A percentile compares a stretch with the other conserved stretches of the same genome.
phyloP scores from a whole-genome alignment of 306 rosid species.

The Lathyrus sativus region DNA sequence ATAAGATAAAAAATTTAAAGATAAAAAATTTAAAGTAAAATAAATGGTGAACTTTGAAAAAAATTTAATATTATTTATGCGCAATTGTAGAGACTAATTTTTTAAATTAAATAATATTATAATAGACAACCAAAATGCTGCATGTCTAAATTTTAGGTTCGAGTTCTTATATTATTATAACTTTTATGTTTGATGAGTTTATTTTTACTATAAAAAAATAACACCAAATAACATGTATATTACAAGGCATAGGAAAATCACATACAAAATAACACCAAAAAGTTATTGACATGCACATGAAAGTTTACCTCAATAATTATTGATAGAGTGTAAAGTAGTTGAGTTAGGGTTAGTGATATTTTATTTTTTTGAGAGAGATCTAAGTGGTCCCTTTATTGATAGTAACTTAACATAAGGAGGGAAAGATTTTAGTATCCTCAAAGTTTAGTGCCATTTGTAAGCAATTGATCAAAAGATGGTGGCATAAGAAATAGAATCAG shows the following conservation, averaged over 20 bases:
- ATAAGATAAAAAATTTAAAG: too few relatives aligned
- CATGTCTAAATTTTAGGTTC: too few relatives aligned
- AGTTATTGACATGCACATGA: slow-evolving; percentile 8
- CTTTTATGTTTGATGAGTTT: too few relatives aligned
- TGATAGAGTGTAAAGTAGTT: slow-evolving; percentile 53
- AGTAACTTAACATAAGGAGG: slow-evolving; percentile 23
- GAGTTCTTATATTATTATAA: too few relatives aligned
- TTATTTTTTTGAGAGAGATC: slow-evolving; percentile 1
- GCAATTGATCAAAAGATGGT: slow-evolving; percentile 30
- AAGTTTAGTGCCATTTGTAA: slow-evolving; percentile 35
- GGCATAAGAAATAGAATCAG: background rate
- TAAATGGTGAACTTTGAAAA: too few relatives aligned
- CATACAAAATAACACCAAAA: background rate
- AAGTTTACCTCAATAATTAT: slow-evolving; percentile 52
- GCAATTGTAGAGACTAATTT: too few relatives aligned
- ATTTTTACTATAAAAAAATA: too few relatives aligned
- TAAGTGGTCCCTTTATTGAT: slow-evolving; percentile 47
- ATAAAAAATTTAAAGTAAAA: too few relatives aligned
- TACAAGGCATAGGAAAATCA: background rate
- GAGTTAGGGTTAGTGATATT: slow-evolving; percentile 38
- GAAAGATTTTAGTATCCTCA: slow-evolving; percentile 27
- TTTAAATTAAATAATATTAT: too few relatives aligned
- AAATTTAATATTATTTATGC: too few relatives aligned
- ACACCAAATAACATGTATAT: background rate
- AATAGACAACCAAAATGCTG: too few relatives aligned